These are phyloP conservation scores for Albatrellus ellisii DNA, from an alignment of 768 basidiomycete genomes.

Conservation along the genomic window DNA sequence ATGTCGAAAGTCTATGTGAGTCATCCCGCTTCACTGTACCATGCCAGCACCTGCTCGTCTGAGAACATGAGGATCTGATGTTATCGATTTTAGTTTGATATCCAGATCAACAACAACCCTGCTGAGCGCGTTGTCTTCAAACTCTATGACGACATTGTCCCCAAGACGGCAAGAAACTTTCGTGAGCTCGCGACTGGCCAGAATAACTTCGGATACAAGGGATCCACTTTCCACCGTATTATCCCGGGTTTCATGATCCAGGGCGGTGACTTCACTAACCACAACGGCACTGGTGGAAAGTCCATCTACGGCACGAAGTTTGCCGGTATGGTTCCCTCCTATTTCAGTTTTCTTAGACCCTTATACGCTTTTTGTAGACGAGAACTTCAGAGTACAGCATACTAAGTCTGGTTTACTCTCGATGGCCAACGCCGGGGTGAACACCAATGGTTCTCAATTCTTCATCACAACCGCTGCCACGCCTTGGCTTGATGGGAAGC, in stretches of 20 bases:
- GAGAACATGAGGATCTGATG: no score
- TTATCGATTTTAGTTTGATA: slow-evolving; percentile 35
- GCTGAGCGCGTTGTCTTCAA: slow-evolving; percentile 71
- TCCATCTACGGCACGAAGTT: slow-evolving; percentile 27
- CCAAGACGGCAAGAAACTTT: slow-evolving; percentile 71
- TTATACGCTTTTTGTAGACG: slow-evolving; percentile 17
- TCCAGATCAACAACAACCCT: slow-evolving; percentile 44
- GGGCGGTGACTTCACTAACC: slow-evolving; percentile 26
- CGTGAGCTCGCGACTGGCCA: slow-evolving; percentile 61
- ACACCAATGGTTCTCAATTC: slow-evolving; percentile 39
- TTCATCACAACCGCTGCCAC: slow-evolving; percentile 26
- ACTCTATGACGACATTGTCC: slow-evolving; percentile 74
- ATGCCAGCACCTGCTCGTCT: neutral
- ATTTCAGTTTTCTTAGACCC: neutral
- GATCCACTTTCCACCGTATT: slow-evolving; percentile 51
- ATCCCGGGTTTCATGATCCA: slow-evolving; percentile 30
- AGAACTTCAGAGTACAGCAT: slow-evolving; percentile 26
- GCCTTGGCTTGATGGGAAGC: slow-evolving; percentile 28
- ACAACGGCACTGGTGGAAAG: slow-evolving; percentile 24
- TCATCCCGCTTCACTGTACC: neutral
- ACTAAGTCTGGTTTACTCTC: slow-evolving; percentile 29
- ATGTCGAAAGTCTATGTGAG: slow-evolving; percentile 18
- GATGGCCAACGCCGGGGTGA: slow-evolving; percentile 37
- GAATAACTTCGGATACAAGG: slow-evolving; percentile 60
- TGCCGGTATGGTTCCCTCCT: slow-evolving; percentile 15